phyloP scores from a whole-genome alignment of 306 rosid species.

The Sindora glabra region DNA sequence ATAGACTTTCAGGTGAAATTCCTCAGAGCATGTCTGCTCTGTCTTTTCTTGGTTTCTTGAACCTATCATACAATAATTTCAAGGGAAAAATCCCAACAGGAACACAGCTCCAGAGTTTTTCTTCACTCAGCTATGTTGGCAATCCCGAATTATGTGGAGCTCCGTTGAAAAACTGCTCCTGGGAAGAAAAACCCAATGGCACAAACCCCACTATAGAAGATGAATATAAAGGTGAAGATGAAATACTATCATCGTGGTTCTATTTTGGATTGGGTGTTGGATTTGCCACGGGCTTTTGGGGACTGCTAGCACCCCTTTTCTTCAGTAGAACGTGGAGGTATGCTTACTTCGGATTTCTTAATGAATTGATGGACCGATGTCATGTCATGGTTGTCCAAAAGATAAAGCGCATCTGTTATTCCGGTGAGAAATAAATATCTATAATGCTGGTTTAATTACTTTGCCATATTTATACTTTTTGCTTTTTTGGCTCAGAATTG shows the following conservation, averaged over 20 bases:
- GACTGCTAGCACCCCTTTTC: neutral
- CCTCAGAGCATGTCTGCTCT: conserved; percentile 2
- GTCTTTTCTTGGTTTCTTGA: neutral
- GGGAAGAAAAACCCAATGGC: neutral
- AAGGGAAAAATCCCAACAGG: conserved; percentile 8
- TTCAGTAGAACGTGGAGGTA: neutral
- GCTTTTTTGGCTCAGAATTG: too few relatives aligned
- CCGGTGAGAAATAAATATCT: too few relatives aligned
- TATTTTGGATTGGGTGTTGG: neutral
- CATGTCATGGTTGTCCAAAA: neutral
- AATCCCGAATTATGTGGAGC: neutral
- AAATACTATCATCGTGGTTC: neutral
- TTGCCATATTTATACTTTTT: too few relatives aligned
- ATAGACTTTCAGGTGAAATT: conserved; percentile 1
- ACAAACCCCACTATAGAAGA: neutral
- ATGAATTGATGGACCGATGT: neutral
- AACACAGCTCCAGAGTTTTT: conserved; percentile 1
- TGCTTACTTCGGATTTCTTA: neutral
- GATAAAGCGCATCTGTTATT: neutral
- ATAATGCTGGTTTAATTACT: too few relatives aligned
- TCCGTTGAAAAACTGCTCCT: neutral
- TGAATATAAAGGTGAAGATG: neutral
- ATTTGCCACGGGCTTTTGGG: neutral
- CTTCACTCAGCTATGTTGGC: neutral
- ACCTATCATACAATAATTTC: neutral